These are phyloP conservation scores for Singerocomus inundabilis DNA, from an alignment of 1,284 basidiomycete species.

Conservation along the genomic window DNA sequence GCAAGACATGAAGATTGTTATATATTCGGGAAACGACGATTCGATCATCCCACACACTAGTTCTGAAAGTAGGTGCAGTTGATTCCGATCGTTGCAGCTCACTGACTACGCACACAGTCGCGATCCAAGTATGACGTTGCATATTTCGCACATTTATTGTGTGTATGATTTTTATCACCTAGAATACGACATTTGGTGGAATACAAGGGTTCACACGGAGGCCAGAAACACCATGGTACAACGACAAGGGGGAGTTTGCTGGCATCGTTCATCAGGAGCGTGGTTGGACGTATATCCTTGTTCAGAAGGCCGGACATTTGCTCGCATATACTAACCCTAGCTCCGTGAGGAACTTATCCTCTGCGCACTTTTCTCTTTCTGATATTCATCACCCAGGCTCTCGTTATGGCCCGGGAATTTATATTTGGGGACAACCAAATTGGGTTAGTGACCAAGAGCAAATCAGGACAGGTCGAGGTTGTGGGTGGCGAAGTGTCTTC, in stretches of 20 bases:
- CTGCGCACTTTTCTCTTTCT: not conserved
- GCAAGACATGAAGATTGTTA: slow-evolving; percentile 48
- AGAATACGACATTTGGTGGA: slow-evolving; percentile 76
- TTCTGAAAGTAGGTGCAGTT: slow-evolving; percentile 51
- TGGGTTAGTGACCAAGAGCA: slow-evolving; percentile 43
- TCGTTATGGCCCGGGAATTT: slow-evolving; percentile 55
- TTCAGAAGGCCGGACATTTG: slow-evolving; percentile 58
- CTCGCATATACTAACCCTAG: slow-evolving; percentile 48
- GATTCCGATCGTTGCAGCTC: not conserved
- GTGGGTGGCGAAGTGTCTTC: slow-evolving; percentile 52
- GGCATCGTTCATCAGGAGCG: slow-evolving; percentile 73
- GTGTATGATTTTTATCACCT: not conserved
- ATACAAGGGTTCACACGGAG: slow-evolving; percentile 68
- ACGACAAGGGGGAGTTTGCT: slow-evolving; percentile 54
- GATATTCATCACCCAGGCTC: slow-evolving; percentile 38
- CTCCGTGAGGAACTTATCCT: slow-evolving; percentile 40
- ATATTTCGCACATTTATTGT: not conserved
- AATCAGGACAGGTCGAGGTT: slow-evolving; percentile 33
- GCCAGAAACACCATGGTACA: slow-evolving; percentile 63
- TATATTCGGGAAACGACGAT: slow-evolving; percentile 71
- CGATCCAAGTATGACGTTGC: slow-evolving; percentile 50
- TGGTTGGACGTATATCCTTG: slow-evolving; percentile 62
- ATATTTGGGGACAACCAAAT: slow-evolving; percentile 53
- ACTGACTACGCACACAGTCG: slow-evolving; percentile 40
- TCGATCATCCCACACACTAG: slow-evolving; percentile 59